Evolutionary conservation across 257 asterid species (phyloP), one percentile per base, ranked within the genome.

Genomic region (Primulina huaijiensis): DNA sequence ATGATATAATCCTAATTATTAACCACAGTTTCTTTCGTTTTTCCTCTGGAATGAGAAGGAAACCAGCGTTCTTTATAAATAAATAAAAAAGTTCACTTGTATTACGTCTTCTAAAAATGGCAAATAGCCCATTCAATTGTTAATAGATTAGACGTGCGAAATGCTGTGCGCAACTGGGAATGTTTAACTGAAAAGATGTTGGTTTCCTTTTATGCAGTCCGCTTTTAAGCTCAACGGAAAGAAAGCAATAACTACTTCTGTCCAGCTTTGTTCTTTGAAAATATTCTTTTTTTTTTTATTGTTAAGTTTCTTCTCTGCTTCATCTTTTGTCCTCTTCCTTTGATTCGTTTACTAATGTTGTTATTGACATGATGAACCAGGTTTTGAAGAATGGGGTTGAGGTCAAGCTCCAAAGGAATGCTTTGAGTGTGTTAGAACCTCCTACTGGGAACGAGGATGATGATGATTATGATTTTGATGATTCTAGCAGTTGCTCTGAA

Each of bases 381-480:
- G 98, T 90, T 62, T 73, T 92, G 85, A 92, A 88, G 81, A 92
- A 92, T 77, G 98, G 98, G 11, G 92, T 84, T 70, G 98, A 92
- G 81, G 98, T 90, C 57, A 90, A 92, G 82, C 95, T 92, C 74
- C 98, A 92, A 75, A 75, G 97, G 73, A 92, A 92, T 82, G 98
- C 98, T 25, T 79, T 92, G 81, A 90, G 98, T 57, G 97, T 92
- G 52, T 67, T 92, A 77, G 97, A 92, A 74, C 94, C 86, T 67
- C 97, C 97, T 59, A 90, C 97, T 11, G 97, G 97, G 16, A 86
- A 90, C 65, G 97, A 92, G 81, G 96, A 82, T 23, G 93, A 84
- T 3, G 84, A 79, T 60, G 93, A 86, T 60, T 84, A 80, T 72
- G 92, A 87, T 67, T 83, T 90, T 78, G 88, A 84, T 72, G 90